These are phyloP conservation scores for Crithidia mellificae DNA, from an alignment of 208 protist genomes.

Conservation along the genomic window DNA sequence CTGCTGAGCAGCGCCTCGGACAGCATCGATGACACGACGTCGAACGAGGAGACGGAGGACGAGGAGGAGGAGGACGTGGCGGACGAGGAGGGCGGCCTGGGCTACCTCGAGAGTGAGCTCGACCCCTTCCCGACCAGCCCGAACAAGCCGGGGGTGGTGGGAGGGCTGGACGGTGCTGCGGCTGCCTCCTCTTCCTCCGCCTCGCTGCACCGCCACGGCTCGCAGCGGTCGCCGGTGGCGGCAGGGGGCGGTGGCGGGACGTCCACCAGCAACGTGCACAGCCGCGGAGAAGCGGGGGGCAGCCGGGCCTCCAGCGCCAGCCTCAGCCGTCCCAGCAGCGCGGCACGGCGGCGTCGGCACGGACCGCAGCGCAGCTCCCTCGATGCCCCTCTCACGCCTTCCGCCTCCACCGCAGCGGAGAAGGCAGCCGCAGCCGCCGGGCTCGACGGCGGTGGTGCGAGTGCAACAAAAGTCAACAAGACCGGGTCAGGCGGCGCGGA, in stretches of 20 bases:
- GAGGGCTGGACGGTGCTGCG: not conserved
- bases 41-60: constrained; percentile 6
- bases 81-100: constrained; percentile 7
- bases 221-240: constrained; percentile 1
- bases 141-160: not conserved
- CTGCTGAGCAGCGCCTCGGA: constrained; percentile 34
- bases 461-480: not conserved
- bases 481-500: not conserved
- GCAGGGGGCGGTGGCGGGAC: not conserved
- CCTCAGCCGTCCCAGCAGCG: constrained; percentile 3
- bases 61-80: constrained; percentile 16
- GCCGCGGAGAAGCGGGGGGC: not conserved
- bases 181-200: not conserved
- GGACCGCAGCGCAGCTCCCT: not conserved
- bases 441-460: too few relatives aligned
- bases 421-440: too few relatives aligned
- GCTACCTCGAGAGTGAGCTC: not conserved
- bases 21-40: constrained; percentile 16
- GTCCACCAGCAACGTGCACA: not conserved
- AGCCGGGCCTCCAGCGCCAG: not conserved
- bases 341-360: constrained; percentile 9
- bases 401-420: not conserved
- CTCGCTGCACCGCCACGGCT: constrained; percentile 1
- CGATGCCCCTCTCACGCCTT: not conserved
- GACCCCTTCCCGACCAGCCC: not conserved